A percentile compares a stretch with the other conserved stretches of the same genome.
Conservation (phyloP, 257 asterid species). For the Mitragyna speciosa region DNA sequence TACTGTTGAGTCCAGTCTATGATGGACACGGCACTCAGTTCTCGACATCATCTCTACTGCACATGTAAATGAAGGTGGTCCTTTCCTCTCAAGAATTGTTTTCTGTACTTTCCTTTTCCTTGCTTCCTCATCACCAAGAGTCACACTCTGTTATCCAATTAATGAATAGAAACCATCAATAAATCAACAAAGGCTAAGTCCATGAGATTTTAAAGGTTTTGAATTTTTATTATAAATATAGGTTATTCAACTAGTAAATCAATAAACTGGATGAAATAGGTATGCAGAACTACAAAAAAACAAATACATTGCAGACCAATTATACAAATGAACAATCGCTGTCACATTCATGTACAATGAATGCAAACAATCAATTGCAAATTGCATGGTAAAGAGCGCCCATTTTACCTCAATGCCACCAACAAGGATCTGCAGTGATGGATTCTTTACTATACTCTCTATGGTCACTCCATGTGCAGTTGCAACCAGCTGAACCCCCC, state of each 20-base stretch:
- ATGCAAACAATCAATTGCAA: not conserved
- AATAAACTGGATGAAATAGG: not conserved
- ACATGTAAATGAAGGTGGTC: conserved; percentile 89
- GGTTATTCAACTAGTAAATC: not conserved
- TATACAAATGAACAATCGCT: not conserved
- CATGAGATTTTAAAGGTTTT: not conserved
- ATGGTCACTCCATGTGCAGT: conserved; percentile 95
- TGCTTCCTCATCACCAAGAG: conserved; percentile 99
- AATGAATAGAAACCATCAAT: conserved; percentile 12
- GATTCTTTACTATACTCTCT: conserved; percentile 86
- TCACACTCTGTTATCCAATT: conserved; percentile 68
- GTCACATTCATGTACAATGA: not conserved
- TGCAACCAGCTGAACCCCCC: conserved; percentile 99
- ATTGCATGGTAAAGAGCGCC: conserved; percentile 9
- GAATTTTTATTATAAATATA: not conserved
- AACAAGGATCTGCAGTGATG: conserved; percentile 87
- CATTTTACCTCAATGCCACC: conserved; percentile 93
- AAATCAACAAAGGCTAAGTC: not conserved
- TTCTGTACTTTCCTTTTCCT: conserved; percentile 96
- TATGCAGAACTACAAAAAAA: not conserved
- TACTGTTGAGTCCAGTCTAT: conserved; percentile 83
- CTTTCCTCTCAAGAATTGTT: conserved; percentile 98
- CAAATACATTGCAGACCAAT: not conserved
- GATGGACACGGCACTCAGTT: conserved; percentile 89
- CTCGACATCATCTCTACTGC: conserved; percentile 93